Evolutionary conservation across 2,329 filamentous ascomycete genomes (phyloP), one percentile per base, ranked within the genome.

Genomic region (Sclerotinia spermophila): DNA sequence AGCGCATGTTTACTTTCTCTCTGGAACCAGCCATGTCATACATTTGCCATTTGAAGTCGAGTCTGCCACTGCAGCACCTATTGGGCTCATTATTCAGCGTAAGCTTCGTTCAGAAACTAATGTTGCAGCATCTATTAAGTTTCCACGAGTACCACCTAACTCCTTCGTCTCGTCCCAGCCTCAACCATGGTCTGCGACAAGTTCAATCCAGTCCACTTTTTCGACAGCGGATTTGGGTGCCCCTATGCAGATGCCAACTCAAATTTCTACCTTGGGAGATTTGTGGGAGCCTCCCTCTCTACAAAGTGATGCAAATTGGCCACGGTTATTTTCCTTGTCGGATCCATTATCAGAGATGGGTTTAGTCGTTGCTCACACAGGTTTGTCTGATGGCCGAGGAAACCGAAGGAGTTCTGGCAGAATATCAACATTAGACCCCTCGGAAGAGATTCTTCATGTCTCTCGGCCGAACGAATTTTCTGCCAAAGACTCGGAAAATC

Each of bases 41-140:
- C 93, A 97, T 79, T 88, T 99, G 78, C 95, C 95, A 2, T 99
- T 99, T 78, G 94, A 98, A 81, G 92, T 97, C 56, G 93, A 97
- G 78, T 89, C 89, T 68, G 94, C 92, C 42, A 93, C 94, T 79
- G 89, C 95, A 48, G 92, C 92, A 19, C 92, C 94, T 8, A 85
- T 89, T 44, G 96, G 96, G 38, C 86, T 98, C 65, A 86, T 99
- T 30, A 88, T 99, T 70, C 95, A 98, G 81, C 87, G 94, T 72
- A 97, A 91, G 78, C 84, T 90, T 56, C 85, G 84, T 71, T 79
- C 82, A 15, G 85, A 87, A 71, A 84, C 80, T 71, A 77, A 82
- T 15, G 81, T 83, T 2, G 82, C 86, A 8, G 82, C 87, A 33
- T 84, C 86, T 33, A 81, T 90, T 68, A 87, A 82, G 72, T 86